Evolutionary conservation across 2,329 filamentous ascomycete species (phyloP).

Genomic region (Fonsecaea pugnacius): DNA sequence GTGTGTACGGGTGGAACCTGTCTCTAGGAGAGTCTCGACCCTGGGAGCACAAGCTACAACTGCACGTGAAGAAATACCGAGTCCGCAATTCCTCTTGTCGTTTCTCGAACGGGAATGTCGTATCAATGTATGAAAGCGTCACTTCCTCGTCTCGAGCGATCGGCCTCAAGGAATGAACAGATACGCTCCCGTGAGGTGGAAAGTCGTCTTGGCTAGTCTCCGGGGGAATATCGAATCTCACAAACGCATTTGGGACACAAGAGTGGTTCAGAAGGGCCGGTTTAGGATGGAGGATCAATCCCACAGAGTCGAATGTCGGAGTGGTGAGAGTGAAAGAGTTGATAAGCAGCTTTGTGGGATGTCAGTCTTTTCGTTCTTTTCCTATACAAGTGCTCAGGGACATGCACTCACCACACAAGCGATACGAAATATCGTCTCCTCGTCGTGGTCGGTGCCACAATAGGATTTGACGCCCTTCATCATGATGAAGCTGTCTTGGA

Average conservation of each 20-base stretch:
- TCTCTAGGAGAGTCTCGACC: conserved; percentile 9
- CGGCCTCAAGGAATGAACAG: conserved; percentile 49
- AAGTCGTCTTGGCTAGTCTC: conserved; percentile 36
- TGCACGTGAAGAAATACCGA: conserved; percentile 64
- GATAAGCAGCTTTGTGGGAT: conserved; percentile 53
- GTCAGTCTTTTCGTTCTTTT: background rate
- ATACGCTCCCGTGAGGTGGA: conserved; percentile 22
- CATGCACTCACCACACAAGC: conserved; percentile 40
- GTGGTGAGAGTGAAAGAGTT: conserved; percentile 64
- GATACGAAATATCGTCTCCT: conserved; percentile 50
- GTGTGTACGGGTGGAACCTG: background rate
- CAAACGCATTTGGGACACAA: conserved; percentile 63
- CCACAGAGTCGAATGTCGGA: conserved; percentile 61
- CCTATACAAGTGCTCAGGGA: background rate
- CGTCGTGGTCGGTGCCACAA: conserved; percentile 52
- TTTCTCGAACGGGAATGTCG: conserved; percentile 55
- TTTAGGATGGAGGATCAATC: conserved; percentile 62
- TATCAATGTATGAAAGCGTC: conserved; percentile 66
- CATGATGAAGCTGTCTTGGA: conserved; percentile 57
- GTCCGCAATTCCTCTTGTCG: conserved; percentile 58
- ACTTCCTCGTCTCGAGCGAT: conserved; percentile 63
- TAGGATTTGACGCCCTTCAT: conserved; percentile 60
- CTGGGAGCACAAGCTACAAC: conserved; percentile 45
- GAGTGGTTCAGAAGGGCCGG: conserved; percentile 64
- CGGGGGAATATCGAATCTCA: conserved; percentile 59